phyloP scores from a whole-genome alignment of 257 asterid species.

The Eustoma russellianum region DNA sequence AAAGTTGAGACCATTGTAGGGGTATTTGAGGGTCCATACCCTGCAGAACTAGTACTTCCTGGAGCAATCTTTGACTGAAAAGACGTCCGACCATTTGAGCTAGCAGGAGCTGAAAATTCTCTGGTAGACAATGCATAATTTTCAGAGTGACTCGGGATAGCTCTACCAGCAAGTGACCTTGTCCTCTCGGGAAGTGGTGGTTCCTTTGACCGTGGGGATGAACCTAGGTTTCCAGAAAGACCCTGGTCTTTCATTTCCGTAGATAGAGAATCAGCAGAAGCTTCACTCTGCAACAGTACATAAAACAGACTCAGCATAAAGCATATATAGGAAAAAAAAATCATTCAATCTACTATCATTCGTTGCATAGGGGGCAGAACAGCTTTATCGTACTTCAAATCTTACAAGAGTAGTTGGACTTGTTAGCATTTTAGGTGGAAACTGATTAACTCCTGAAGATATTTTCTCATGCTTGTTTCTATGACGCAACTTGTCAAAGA shows the following conservation, averaged over 20 bases:
- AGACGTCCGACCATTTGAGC: conserved; percentile 24
- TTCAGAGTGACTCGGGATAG: conserved; percentile 28
- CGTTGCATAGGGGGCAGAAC: no score
- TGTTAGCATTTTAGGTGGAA: no score
- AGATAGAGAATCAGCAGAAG: conserved; percentile 47
- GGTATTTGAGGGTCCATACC: conserved; percentile 25
- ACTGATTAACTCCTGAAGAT: no score
- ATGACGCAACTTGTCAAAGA: no score
- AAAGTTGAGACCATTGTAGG: conserved; percentile 22
- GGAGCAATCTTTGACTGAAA: conserved; percentile 34
- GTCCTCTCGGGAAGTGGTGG: conserved; percentile 26
- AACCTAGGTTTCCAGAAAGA: conserved; percentile 29
- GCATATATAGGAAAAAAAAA: no score
- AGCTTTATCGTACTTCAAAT: no score
- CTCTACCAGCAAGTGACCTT: conserved; percentile 24
- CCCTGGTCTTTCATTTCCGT: conserved; percentile 33
- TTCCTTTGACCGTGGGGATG: conserved; percentile 41
- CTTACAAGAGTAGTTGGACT: no score
- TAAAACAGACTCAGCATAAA: background rate
- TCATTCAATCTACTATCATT: no score
- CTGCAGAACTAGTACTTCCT: conserved; percentile 27
- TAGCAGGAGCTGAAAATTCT: conserved; percentile 32
- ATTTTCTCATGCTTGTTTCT: no score
- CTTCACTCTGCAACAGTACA: conserved; percentile 32
- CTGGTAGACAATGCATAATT: conserved; percentile 29